These are phyloP conservation scores for Penicillium hordei DNA, from an alignment of 2,329 filamentous ascomycete species.

Conservation along the genomic window DNA sequence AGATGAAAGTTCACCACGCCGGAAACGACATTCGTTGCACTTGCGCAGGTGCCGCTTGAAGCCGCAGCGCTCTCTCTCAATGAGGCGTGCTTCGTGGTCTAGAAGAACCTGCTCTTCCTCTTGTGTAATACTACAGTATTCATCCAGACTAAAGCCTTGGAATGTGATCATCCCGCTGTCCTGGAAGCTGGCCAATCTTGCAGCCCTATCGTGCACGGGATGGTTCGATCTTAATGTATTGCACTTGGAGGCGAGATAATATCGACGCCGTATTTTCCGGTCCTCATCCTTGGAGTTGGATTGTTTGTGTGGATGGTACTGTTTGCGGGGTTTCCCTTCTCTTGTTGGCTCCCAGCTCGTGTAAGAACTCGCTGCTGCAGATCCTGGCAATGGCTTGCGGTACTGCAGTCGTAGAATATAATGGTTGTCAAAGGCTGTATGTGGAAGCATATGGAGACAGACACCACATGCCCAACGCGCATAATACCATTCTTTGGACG, in stretches of 20 bases:
- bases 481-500: constrained; percentile 4
- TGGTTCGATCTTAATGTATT: not conserved
- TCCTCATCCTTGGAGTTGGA: not conserved
- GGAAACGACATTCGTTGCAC: constrained; percentile 12
- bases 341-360: constrained; percentile 3
- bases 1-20: not conserved
- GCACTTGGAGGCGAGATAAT: not conserved
- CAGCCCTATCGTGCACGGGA: not conserved
- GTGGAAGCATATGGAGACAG: constrained; percentile 12
- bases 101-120: constrained; percentile 4
- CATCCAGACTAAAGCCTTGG: not conserved
- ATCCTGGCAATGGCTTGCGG: constrained; percentile 12
- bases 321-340: not conserved
- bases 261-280: constrained; percentile 1
- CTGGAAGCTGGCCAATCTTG: not conserved
- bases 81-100: not conserved
- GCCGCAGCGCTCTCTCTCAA: constrained; percentile 8
- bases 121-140: not conserved
- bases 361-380: not conserved
- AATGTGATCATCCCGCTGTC: constrained; percentile 1
- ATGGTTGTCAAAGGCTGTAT: constrained; percentile 8
- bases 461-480: constrained; percentile 11
- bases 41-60: constrained; percentile 10
- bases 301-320: not conserved
- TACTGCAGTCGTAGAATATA: constrained; percentile 9